Evolutionary conservation across 2,329 filamentous ascomycete species (phyloP).

Genomic region (Colletotrichum gloeosporioides): DNA sequence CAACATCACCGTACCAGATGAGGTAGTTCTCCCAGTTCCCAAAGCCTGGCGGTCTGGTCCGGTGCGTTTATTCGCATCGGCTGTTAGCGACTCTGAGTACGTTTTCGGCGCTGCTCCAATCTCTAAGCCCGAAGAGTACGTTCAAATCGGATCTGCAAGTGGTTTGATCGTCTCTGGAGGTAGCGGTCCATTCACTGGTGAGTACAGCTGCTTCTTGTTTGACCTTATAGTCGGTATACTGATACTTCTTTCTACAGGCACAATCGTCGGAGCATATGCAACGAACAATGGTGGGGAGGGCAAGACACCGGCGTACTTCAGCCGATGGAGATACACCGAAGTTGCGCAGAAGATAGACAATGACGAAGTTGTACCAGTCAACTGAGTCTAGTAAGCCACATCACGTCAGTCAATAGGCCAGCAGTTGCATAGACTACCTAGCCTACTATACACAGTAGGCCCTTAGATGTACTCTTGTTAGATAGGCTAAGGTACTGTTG

Average conservation of each 20-base stretch:
- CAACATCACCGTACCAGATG: constrained; percentile 32
- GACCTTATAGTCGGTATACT: not conserved
- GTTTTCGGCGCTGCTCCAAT: constrained; percentile 40
- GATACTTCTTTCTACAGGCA: constrained; percentile 35
- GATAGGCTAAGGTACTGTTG: not conserved
- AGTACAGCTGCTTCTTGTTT: not conserved
- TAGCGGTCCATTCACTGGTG: constrained; percentile 32
- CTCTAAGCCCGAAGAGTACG: not conserved
- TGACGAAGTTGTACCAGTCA: not conserved
- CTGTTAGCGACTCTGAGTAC: constrained; percentile 51
- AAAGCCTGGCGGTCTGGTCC: constrained; percentile 35
- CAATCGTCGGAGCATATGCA: constrained; percentile 55
- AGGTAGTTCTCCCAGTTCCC: constrained; percentile 43
- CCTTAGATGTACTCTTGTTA: accelerated
- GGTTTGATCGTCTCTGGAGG: constrained; percentile 17
- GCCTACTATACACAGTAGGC: not conserved
- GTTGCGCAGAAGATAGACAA: constrained; percentile 12
- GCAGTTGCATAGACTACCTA: not conserved
- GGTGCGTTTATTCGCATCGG: constrained; percentile 46
- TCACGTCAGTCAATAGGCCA: accelerated
- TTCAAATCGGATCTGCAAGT: constrained; percentile 38
- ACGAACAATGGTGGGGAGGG: constrained; percentile 56
- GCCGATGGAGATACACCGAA: constrained; percentile 50
- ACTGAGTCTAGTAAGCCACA: not conserved
- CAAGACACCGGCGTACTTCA: constrained; percentile 50